Conservation (phyloP, 2,329 filamentous ascomycete species). For the Pseudomassariella vexata region DNA sequence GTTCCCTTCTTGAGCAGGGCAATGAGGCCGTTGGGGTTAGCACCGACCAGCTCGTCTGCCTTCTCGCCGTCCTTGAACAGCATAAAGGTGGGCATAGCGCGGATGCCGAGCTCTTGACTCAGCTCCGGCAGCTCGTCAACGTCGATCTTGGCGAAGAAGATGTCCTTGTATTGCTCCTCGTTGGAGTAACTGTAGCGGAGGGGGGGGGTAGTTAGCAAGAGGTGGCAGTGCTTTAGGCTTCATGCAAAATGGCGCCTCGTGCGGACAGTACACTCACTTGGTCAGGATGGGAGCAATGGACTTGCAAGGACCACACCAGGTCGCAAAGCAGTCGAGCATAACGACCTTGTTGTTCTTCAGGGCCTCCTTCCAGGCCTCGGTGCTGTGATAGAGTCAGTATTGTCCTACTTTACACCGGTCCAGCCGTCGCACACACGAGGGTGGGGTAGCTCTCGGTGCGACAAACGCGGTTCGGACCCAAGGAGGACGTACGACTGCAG, state of each 20-base stretch:
- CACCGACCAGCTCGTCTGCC: conserved; percentile 69
- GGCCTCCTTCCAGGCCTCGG: conserved; percentile 21
- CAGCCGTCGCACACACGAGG: neutral
- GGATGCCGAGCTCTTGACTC: conserved; percentile 70
- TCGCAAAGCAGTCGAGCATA: conserved; percentile 81
- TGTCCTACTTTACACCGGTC: neutral
- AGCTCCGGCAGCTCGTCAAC: conserved; percentile 77
- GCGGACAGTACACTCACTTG: conserved; percentile 41
- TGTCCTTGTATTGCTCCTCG: conserved; percentile 46
- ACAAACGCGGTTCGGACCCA: neutral
- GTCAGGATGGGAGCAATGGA: conserved; percentile 72
- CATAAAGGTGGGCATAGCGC: conserved; percentile 89
- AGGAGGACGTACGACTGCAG: conserved; percentile 29
- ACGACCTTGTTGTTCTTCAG: conserved; percentile 48
- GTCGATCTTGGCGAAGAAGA: conserved; percentile 84
- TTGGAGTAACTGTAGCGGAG: conserved; percentile 49
- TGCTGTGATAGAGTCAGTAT: conserved; percentile 12
- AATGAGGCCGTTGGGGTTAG: conserved; percentile 66
- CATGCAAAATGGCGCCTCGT: neutral
- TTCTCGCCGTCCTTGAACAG: conserved; percentile 77
- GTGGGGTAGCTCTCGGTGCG: conserved; percentile 2
- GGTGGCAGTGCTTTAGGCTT: too few relatives aligned
- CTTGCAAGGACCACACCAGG: conserved; percentile 95
- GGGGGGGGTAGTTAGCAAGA: neutral
- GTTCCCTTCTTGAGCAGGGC: conserved; percentile 27